phyloP scores from a whole-genome alignment of 192 early-diverging fungal genomes.

The Backusella morwellensis region DNA sequence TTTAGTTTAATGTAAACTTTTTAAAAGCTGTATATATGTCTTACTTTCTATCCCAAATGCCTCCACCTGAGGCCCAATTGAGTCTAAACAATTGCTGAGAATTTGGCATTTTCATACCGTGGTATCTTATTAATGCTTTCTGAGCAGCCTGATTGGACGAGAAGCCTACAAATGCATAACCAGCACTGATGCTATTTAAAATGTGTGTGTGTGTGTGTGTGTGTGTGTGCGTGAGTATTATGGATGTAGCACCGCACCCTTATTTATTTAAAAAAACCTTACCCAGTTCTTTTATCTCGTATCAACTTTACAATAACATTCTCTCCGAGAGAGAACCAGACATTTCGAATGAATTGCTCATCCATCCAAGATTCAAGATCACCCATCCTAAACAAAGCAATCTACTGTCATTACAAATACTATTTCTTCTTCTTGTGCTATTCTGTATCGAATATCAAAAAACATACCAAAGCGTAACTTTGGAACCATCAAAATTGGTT shows the following conservation, averaged over 20 bases:
- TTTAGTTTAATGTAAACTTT: not conserved
- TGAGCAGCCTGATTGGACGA: constrained; percentile 60
- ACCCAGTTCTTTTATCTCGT: constrained; percentile 87
- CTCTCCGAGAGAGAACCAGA: constrained; percentile 85
- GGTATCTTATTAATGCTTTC: constrained; percentile 67
- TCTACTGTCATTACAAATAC: not conserved
- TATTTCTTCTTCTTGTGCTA: not conserved
- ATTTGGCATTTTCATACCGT: constrained; percentile 82
- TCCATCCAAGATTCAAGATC: constrained; percentile 98
- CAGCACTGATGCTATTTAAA: constrained; percentile 54
- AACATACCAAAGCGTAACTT: not conserved
- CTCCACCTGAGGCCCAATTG: constrained; percentile 96
- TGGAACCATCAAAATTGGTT: not conserved
- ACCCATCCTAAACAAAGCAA: constrained; percentile 68
- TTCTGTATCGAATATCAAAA: not conserved
- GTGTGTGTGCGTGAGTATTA: not conserved
- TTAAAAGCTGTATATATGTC: not conserved
- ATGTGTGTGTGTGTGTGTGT: not conserved
- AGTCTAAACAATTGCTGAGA: constrained; percentile 83
- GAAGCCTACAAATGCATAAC: constrained; percentile 96
- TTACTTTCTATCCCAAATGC: constrained; percentile 56
- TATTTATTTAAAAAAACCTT: constrained; percentile 10
- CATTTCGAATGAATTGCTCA: constrained; percentile 79
- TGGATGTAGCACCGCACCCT: not conserved
- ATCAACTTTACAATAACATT: constrained; percentile 90